Conservation (phyloP, 2,329 filamentous ascomycete genomes). For the Alternaria sp. region DNA sequence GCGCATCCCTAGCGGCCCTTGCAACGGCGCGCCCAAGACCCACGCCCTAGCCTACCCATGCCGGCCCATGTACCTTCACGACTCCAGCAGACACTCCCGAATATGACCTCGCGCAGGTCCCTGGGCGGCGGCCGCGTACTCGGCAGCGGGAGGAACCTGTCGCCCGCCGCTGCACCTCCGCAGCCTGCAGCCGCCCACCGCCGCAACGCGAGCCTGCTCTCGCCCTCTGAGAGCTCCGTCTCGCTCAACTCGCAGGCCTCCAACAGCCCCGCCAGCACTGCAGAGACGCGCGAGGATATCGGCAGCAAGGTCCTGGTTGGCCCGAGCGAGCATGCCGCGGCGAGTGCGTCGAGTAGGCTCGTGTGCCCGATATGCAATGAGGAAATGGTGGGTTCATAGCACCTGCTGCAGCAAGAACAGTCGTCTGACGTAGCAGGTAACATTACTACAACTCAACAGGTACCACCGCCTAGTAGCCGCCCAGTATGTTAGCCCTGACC, state of each 20-base stretch:
- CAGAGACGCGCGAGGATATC: constrained; percentile 74
- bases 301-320: constrained; percentile 79
- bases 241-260: constrained; percentile 80
- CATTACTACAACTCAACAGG: constrained; percentile 84
- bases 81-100: constrained; percentile 26
- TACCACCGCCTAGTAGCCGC: constrained; percentile 13
- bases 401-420: constrained; percentile 13
- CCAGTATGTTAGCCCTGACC: constrained; percentile 23
- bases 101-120: constrained; percentile 60
- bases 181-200: constrained; percentile 37
- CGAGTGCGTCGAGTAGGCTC: constrained; percentile 69
- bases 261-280: constrained; percentile 71
- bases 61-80: constrained; percentile 24
- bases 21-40: constrained; percentile 20
- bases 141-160: constrained; percentile 83
- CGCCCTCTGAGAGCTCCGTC: constrained; percentile 73
- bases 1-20: constrained; percentile 24
- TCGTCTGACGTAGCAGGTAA: constrained; percentile 66
- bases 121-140: constrained; percentile 91
- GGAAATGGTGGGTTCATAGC: constrained; percentile 75
- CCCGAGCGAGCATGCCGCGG: constrained; percentile 61
- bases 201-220: constrained; percentile 59
- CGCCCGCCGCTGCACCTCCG: constrained; percentile 62
- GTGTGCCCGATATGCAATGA: constrained; percentile 98
- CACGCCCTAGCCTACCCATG: constrained; percentile 12